phyloP scores from a whole-genome alignment of 352 stramenopile species.

The Globisporangium polare region DNA sequence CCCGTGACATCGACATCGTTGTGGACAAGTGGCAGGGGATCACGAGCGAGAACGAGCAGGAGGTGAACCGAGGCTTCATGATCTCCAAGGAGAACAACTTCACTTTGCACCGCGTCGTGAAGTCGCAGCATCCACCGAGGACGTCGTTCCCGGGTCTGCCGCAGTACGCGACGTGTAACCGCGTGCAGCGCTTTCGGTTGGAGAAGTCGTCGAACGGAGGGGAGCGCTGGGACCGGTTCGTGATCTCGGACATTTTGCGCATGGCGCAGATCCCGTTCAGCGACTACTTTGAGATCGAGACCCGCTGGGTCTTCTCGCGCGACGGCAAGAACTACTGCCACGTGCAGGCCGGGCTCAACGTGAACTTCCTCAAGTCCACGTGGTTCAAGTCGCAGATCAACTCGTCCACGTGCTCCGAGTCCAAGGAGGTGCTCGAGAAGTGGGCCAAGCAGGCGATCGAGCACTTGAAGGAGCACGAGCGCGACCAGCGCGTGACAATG shows the following conservation, averaged over 20 bases:
- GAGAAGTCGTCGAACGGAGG: conserved; percentile 34
- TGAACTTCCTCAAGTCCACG: conserved; percentile 78
- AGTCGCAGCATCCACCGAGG: conserved; percentile 56
- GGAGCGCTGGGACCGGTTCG: conserved; percentile 50
- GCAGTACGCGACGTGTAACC: conserved; percentile 41
- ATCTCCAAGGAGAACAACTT: conserved; percentile 55
- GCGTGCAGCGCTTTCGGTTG: conserved; percentile 46
- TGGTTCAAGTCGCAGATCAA: conserved; percentile 86
- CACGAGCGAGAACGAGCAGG: conserved; percentile 20
- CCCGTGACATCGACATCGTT: conserved; percentile 67
- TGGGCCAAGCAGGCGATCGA: conserved; percentile 55
- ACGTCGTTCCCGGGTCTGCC: conserved; percentile 57
- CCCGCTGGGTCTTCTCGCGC: conserved; percentile 73
- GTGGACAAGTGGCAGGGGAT: conserved; percentile 55
- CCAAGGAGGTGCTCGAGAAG: conserved; percentile 58
- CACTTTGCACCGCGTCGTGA: conserved; percentile 37
- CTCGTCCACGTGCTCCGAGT: conserved; percentile 69
- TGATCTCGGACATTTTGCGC: conserved; percentile 58
- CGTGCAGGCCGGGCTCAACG: conserved; percentile 59
- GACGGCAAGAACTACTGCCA: conserved; percentile 76
- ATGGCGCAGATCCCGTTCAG: conserved; percentile 78
- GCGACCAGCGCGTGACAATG: conserved; percentile 4
- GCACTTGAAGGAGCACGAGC: conserved; percentile 35
- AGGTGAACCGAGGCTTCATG: conserved; percentile 32
- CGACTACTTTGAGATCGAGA: conserved; percentile 84